phyloP scores from a whole-genome alignment of 2,329 filamentous ascomycete genomes.

The Grosmannia clavigera region DNA sequence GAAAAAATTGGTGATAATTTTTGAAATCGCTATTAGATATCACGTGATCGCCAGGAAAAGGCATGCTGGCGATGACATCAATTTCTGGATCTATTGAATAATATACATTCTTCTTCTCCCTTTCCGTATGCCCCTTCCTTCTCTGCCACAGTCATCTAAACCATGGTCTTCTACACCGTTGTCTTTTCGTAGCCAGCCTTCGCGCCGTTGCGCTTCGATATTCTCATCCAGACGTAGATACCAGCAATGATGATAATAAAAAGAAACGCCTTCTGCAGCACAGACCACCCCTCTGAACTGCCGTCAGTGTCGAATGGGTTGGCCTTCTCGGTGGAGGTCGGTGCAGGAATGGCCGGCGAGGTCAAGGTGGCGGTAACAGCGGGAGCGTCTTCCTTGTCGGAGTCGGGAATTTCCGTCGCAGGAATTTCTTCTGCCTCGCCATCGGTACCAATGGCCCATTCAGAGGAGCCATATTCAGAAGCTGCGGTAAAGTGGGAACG shows the following conservation, averaged over 20 bases:
- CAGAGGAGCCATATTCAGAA: slow-evolving; percentile 22
- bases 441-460: slow-evolving; percentile 24
- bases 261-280: slow-evolving; percentile 37
- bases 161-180: slow-evolving; percentile 20
- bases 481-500: slow-evolving; percentile 16
- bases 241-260: slow-evolving; percentile 35
- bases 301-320: slow-evolving; percentile 3
- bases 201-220: slow-evolving; percentile 23
- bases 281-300: slow-evolving; percentile 25
- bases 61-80: background rate
- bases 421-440: slow-evolving; percentile 17
- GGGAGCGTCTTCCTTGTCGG: slow-evolving; percentile 15
- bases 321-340: background rate
- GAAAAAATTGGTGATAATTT: background rate
- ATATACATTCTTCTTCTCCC: background rate
- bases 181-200: slow-evolving; percentile 31
- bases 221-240: slow-evolving; percentile 31
- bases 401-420: slow-evolving; percentile 7
- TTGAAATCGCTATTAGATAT: background rate
- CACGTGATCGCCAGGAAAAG: background rate
- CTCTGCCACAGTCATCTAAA: slow-evolving; percentile 30
- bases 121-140: background rate
- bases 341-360: background rate
- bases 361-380: background rate
- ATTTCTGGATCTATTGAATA: background rate